A percentile compares a stretch with the other conserved stretches of the same genome.
Evolutionary conservation across 2,329 filamentous ascomycete species (phyloP).

Genomic region (Aspergillus sp.): DNA sequence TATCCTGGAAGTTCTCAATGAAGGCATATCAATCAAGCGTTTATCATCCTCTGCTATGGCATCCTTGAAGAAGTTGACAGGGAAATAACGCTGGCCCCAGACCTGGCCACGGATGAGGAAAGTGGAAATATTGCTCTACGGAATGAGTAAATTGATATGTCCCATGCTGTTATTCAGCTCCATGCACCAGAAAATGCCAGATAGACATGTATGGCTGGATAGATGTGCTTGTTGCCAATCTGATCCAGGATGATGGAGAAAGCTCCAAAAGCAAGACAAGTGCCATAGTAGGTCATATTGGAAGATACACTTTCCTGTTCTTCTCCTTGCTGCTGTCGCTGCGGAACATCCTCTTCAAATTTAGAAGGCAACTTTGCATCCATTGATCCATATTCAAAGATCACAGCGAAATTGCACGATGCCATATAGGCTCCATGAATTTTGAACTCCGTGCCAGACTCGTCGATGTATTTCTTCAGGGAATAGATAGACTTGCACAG

Average conservation of each 20-base stretch:
- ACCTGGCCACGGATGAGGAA: constrained; percentile 49
- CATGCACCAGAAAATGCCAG: constrained; percentile 43
- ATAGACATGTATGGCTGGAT: constrained; percentile 48
- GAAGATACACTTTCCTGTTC: constrained; percentile 8
- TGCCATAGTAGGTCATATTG: constrained; percentile 19
- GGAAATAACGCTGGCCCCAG: constrained; percentile 45
- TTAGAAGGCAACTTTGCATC: constrained; percentile 23
- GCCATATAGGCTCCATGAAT: constrained; percentile 49
- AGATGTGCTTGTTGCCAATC: constrained; percentile 43
- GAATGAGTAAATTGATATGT: constrained; percentile 37
- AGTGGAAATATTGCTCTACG: constrained; percentile 43
- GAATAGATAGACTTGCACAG: constrained; percentile 42
- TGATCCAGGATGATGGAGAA: constrained; percentile 39
- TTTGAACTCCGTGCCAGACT: constrained; percentile 41
- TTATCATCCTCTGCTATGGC: constrained; percentile 48
- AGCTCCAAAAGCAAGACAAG: constrained; percentile 35
- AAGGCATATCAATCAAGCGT: constrained; percentile 44
- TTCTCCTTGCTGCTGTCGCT: constrained; percentile 10
- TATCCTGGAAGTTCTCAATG: constrained; percentile 40
- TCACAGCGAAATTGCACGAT: constrained; percentile 46
- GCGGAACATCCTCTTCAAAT: constrained; percentile 15
- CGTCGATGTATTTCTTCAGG: constrained; percentile 41
- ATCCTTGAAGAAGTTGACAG: constrained; percentile 43
- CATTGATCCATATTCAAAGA: constrained; percentile 48
- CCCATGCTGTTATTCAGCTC: constrained; percentile 30